Conservation (phyloP, 441 rosid species). For the Euphorbia celastroides region DNA sequence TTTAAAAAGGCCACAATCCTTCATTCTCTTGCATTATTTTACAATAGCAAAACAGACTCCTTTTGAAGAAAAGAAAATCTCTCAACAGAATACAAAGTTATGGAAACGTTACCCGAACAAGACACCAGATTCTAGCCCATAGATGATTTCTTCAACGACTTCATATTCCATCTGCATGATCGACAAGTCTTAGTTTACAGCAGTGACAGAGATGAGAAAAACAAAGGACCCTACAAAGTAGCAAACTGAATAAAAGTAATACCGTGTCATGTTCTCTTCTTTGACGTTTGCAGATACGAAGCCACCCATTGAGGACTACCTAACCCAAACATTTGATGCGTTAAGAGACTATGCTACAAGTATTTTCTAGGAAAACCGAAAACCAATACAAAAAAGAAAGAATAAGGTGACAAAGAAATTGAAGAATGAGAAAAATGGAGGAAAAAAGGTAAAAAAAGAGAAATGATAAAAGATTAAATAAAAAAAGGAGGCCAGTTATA, state of each 20-base stretch:
- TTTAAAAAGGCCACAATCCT: not conserved
- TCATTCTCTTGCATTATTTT: too few species aligned
- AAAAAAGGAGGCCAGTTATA: too few species aligned
- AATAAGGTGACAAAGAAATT: too few species aligned
- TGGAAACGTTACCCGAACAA: conserved; percentile 67
- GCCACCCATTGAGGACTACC: conserved; percentile 90
- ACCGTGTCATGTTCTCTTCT: conserved; percentile 86
- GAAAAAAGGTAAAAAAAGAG: too few species aligned
- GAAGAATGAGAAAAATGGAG: too few species aligned
- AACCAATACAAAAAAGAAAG: too few species aligned
- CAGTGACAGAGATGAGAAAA: conserved; percentile 8
- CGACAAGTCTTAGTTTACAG: conserved; percentile 17
- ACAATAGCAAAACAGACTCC: not conserved
- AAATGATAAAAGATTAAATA: too few species aligned
- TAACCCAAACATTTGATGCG: conserved; percentile 23
- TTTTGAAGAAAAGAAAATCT: conserved; percentile 14
- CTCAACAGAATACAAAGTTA: not conserved
- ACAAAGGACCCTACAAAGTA: conserved; percentile 6
- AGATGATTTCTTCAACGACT: conserved; percentile 96
- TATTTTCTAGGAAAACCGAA: too few species aligned
- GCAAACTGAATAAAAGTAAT: not conserved
- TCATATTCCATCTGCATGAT: conserved; percentile 75
- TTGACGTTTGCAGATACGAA: conserved; percentile 72
- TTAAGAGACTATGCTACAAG: too few species aligned
- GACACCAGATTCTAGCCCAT: conserved; percentile 94